A percentile compares a stretch with the other conserved stretches of the same genome.
phyloP scores from a whole-genome alignment of 148 eudicot species.

The Rhododendron williamsianum region DNA sequence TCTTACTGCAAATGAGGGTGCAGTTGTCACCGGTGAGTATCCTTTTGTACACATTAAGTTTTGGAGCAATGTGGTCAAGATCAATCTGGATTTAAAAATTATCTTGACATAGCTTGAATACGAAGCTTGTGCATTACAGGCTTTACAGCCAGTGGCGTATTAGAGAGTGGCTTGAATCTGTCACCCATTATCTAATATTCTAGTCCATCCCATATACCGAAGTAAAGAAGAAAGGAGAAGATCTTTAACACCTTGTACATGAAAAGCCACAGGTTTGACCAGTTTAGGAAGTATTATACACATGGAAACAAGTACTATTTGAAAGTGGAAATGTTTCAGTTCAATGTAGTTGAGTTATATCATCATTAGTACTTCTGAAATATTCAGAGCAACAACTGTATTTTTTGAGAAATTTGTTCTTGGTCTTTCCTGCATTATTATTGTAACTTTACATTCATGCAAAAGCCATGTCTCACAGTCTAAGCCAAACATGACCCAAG shows the following conservation, averaged over 20 bases:
- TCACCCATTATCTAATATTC: not conserved
- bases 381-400: not conserved
- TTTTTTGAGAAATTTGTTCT: not conserved
- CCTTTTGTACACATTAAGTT: not conserved
- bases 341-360: not conserved
- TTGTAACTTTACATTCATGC: not conserved
- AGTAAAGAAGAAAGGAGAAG: not conserved
- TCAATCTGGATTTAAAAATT: not conserved
- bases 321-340: not conserved
- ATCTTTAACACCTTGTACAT: not conserved
- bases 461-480: not conserved
- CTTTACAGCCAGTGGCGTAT: not conserved
- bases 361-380: not conserved
- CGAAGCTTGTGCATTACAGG: not conserved
- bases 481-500: not conserved
- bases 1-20: constrained; percentile 50
- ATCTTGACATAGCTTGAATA: not conserved
- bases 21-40: constrained; percentile 50
- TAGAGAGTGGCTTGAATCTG: not conserved
- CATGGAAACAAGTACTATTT: not conserved
- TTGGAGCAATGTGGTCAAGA: not conserved
- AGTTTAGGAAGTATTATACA: not conserved
- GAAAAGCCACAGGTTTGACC: not conserved
- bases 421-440: not conserved
- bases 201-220: not conserved